Evolutionary conservation across 192 early-diverging fungal genomes (phyloP).

Genomic region (Phlyctochytrium bullatum): DNA sequence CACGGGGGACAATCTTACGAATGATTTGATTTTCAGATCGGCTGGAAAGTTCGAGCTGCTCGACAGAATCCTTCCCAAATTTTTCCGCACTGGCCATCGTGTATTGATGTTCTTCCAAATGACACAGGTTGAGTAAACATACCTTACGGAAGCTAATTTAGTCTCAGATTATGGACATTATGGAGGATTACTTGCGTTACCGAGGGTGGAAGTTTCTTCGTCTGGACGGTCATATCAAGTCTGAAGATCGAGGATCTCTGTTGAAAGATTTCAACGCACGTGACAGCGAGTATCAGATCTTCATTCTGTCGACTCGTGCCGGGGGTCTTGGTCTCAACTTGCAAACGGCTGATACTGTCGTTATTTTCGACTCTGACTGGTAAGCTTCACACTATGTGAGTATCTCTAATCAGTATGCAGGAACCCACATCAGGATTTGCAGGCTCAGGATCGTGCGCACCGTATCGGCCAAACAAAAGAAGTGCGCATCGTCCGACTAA

Average conservation of each 20-base stretch:
- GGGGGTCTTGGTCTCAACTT: constrained; percentile 96
- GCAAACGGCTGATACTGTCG: constrained; percentile 95
- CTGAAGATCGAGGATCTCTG: constrained; percentile 78
- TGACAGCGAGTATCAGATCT: constrained; percentile 79
- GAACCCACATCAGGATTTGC: constrained; percentile 97
- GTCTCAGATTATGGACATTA: constrained; percentile 86
- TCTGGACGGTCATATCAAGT: constrained; percentile 87
- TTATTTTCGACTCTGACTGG: constrained; percentile 99
- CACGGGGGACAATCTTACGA: constrained; percentile 32
- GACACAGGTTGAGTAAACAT: constrained; percentile 42
- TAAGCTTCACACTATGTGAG: constrained; percentile 36
- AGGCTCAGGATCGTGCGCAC: constrained; percentile 99
- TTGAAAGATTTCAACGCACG: constrained; percentile 83
- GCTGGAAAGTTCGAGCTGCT: constrained; percentile 98
- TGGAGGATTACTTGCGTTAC: constrained; percentile 89
- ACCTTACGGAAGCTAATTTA: constrained; percentile 53
- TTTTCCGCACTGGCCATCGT: constrained; percentile 75
- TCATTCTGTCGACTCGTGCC: constrained; percentile 93
- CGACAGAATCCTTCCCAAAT: constrained; percentile 92
- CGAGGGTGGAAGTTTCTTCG: constrained; percentile 74
- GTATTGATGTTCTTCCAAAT: constrained; percentile 69
- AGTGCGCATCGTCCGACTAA: constrained; percentile 89
- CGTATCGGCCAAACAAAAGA: constrained; percentile 99
- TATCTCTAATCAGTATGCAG: constrained; percentile 7
- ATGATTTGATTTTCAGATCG: constrained; percentile 71